Evolutionary conservation across 352 stramenopile genomes (phyloP), one percentile per base, ranked within the genome.

Genomic region (Globisporangium paroecandrum): DNA sequence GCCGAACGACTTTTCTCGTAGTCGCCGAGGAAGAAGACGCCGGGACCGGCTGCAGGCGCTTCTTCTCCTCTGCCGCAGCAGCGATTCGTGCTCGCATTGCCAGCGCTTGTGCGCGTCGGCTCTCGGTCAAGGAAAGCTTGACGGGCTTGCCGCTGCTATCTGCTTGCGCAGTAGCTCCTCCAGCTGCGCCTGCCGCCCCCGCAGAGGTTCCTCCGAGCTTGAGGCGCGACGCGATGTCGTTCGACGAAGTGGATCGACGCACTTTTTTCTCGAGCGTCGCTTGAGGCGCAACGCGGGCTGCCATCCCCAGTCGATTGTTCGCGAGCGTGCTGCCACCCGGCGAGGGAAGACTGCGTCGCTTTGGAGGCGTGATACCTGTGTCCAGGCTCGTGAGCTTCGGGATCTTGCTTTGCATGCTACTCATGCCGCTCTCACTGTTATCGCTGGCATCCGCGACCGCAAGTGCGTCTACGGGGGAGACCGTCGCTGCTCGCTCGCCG

Each of bases 261-360:
- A 71, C 46, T 24, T 59, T 58, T 38, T 64, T 67, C 25, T 71
- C 66, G 22, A 71, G 55, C 10, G 58, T 20, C 29, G 66, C 66
- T 32, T 67, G 61, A 2, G 66, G 66, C 3, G 66, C 55, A 10
- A 79, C 72, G 29, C 75, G 71, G 8, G 76, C 72, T 0, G 80
- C 71, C 75, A 86, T 86, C 1, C 80, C 80, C n/a, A 84, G 66
- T 54, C 76, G 54, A 29, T 63, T 77, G 0, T 61, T 69, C 58
- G 65, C 51, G 8, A 76, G 47, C 38, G 56, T 74, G 36, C 61
- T 62, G 12, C 62, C 66, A 13, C 63, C 69, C 0, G 64, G 63
- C 1, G 64, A 61, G 24, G 68, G 62, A 38, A 73, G 9, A 29
- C 65, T 70, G 32, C 72, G 63, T 13, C 67, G 67, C 69, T 77